Base-by-base conservation (phyloP, 2,329 filamentous ascomycete genomes). In the Ceratocystis eucalypticola region DNA sequence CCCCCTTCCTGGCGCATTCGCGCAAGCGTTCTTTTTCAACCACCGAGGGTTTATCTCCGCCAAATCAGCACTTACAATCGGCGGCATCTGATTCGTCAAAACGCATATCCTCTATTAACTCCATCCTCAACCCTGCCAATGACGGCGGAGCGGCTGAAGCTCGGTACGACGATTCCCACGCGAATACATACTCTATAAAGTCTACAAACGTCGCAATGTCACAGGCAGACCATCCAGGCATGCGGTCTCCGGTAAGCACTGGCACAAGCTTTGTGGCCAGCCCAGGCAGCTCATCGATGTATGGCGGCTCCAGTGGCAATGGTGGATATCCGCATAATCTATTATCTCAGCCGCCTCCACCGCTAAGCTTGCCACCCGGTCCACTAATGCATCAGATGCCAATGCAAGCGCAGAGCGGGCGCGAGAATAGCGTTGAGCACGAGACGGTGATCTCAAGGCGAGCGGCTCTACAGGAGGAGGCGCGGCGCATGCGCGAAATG, bases 71-170 rank as follows among this genome's bases (percentile, higher is more conserved):
- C 59, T 25, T 67, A 12, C 28, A 33, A 7, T 33, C 25, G 7
- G 44, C 53, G 3, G 20, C 61, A 28, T 45, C 45, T 15, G 55
- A 78, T 28, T 76, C 75, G 46, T 75, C 83, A 53, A 81, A 88
- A 72, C 84, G 88, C 15, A 76, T 91, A 3, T 89, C 86, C 20
- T 89, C 87, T 2, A 91, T 91, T 69, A 88, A 86, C 70, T 88
- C 88, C 4, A 87, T 91, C 57, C 76, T 92, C 12, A 91, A 91
- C 69, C 84, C 84, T 2, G 71, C 75, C 17, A 71, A 66, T 25
- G 67, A 67, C 33, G 65, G 65, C 5, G 62, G 48, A 33, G 63
- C 61, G 8, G 57, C 61, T 8, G 61, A 67, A 28, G 25, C 61
- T 2, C 48, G 62, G 3, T 67, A 67, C 33, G 59, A 64, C 50